Evolutionary conservation across 495 filamentous ascomycete species (phyloP), one percentile per base, ranked within the genome.

Genomic region (Hypoxylon perforatum): DNA sequence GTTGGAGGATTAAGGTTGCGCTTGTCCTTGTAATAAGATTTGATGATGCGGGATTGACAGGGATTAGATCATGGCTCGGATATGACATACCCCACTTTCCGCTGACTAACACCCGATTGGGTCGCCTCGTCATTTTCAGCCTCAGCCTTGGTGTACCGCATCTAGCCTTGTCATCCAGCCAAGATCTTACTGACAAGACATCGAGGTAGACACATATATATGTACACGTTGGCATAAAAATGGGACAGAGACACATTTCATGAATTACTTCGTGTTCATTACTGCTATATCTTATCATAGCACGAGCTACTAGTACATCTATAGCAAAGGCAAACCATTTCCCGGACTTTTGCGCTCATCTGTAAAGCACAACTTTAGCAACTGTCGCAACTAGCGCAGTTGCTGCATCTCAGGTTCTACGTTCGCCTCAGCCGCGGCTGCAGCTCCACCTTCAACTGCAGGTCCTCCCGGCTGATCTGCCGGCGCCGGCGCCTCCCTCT

Each of bases 361-460:
- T 15, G 19, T 38, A 5, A 45, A 22, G 45, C 19, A 38, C 42
- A 28, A 45, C 30, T 5, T 38, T 1, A 59, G 58, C 44, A 57
- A 44, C n/a, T 18, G 30, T 15, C 19, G 53, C 65, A 45, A 41
- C 65, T 71, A 71, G 57, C 47, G 55, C 33, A 66, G 18, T 36
- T 73, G 59, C 42, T 70, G 54, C 70, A 75, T 75, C 41, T 71
- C 67, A 2, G 67, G 61, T 41, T 49, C 52, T 14, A 30, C 61
- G 28, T 57, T 52, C 28, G 35, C 57, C 14, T 18, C 21, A 5
- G 12, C 53, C 9, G 10, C 44, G 23, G 9, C 19, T 17, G 28
- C 14, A 17, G 14, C 14, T 42, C 39, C 14, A 42, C 4, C 15
- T n/a, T 6, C 15, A 15, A 3, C 39, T 42, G 3, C 12, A 42